phyloP scores from a whole-genome alignment of 83 land plant species.

The Diphasiastrum complanatum region DNA sequence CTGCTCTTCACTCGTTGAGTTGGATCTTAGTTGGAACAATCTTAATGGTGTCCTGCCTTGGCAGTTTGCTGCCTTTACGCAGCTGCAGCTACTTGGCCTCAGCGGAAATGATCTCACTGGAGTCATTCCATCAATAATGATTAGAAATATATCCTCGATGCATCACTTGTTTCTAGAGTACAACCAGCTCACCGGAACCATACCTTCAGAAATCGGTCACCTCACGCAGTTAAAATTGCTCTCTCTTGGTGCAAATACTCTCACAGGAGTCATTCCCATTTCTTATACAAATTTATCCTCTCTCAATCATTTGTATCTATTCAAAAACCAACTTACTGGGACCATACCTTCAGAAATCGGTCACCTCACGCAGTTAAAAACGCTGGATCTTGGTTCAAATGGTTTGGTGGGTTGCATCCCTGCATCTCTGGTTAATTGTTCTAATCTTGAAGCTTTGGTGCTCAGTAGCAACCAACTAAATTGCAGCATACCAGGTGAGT shows the following conservation, averaged over 20 bases:
- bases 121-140: no score
- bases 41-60: not conserved
- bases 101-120: no score
- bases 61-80: conserved; percentile 2
- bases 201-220: not conserved
- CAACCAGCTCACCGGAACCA: conserved; percentile 12
- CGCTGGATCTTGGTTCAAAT: conserved; percentile 4
- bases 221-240: not conserved
- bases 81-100: not conserved
- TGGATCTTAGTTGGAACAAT: not conserved
- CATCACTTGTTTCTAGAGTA: conserved; percentile 11
- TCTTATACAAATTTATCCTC: not conserved
- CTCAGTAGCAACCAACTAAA: conserved; percentile 12
- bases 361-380: conserved; percentile 5
- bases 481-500: not conserved
- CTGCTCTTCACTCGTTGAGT: not conserved
- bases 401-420: conserved; percentile 1
- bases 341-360: not conserved
- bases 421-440: not conserved
- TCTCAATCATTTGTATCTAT: conserved; percentile 1
- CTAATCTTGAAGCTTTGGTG: no score
- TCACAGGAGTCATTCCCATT: conserved; percentile 9
- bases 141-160: no score
- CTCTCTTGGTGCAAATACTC: conserved; percentile 1
- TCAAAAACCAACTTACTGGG: conserved; percentile 2